Evolutionary conservation across 2,329 filamentous ascomycete species (phyloP), one percentile per base, ranked within the genome.

Genomic region (Verticillium longisporum): DNA sequence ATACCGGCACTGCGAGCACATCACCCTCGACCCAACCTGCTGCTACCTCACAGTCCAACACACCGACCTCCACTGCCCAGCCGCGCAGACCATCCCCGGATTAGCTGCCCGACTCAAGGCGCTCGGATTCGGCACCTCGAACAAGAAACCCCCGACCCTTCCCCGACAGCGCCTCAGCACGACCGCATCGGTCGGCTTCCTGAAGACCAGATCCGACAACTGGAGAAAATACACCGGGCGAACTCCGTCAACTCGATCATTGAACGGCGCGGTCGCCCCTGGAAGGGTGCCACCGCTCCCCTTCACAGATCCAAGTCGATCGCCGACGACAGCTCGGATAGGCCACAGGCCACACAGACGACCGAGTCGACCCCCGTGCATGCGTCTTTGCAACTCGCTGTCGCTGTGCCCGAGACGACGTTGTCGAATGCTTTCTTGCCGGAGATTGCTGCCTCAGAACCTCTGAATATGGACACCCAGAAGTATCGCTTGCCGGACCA

Each of bases 401-500:
- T 55, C 26, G 14, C 54, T 14, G 41, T 21, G 41, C 56, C 57
- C 10, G 53, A 54, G 32, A 69, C 74, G 11, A 15, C 61, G 70
- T 77, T 63, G 67, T n/a, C 45, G 45, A 53, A 53, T 26, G 45
- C 45, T 53, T 75, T 66, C 57, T 74, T 85, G 56, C 82, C 82
- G 45, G 80, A 83, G 75, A 87, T 81, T 72, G 77, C 71, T 67
- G 75, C 76, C 38, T 69, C 76, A 15, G 76, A 80, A 59, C 79
- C 80, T 61, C 68, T 86, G 73, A 82, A 83, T 66, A 87, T 89
- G 82, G 89, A 92, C 74, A 88, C 84, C 61, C 83, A 89, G 70
- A 91, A 92, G 73, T 92, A 91, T 71, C 83, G 86, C 55, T 76
- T 91, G 71, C 88, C 89, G 61, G 88, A 92, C 73, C 84, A 88